These are phyloP conservation scores for Basidiobolus meristosporus DNA, from an alignment of 371 early-diverging fungal species.

Conservation along the genomic window DNA sequence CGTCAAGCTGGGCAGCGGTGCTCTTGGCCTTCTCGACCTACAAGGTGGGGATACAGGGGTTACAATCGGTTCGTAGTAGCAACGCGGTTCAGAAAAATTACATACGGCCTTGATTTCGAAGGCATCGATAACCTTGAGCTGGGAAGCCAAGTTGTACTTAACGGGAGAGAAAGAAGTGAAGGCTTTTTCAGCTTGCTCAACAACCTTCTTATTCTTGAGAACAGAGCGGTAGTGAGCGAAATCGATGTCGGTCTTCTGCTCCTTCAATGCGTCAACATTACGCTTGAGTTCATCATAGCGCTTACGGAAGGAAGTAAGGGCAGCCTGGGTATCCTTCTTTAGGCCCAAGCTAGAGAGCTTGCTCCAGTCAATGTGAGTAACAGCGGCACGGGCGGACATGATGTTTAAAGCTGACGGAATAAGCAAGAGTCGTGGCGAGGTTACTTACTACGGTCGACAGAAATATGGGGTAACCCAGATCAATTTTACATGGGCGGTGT, in stretches of 20 bases:
- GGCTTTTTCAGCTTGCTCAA: slow-evolving; percentile 77
- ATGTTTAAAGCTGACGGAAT: no score
- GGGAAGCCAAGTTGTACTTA: slow-evolving; percentile 64
- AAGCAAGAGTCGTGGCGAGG: no score
- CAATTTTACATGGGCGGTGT: no score
- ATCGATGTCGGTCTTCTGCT: slow-evolving; percentile 64
- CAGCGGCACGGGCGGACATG: slow-evolving; percentile 33
- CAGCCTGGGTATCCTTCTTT: slow-evolving; percentile 71
- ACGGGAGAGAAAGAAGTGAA: slow-evolving; percentile 63
- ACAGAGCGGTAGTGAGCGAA: slow-evolving; percentile 70
- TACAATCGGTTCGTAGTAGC: no score
- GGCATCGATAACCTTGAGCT: slow-evolving; percentile 68
- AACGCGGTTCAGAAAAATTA: slow-evolving; percentile 1
- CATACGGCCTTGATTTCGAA: slow-evolving; percentile 82
- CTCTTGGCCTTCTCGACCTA: slow-evolving; percentile 73
- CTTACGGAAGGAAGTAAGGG: slow-evolving; percentile 82
- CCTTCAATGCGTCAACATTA: slow-evolving; percentile 56
- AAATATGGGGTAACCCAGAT: no score
- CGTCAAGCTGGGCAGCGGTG: slow-evolving; percentile 67
- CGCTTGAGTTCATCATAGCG: slow-evolving; percentile 84
- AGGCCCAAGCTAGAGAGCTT: slow-evolving; percentile 60
- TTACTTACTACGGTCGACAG: no score
- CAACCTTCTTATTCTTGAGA: slow-evolving; percentile 75
- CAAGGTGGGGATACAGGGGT: neutral
- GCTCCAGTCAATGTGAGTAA: slow-evolving; percentile 68